Base-by-base conservation (phyloP, 176 grass and related monocot genomes). In the Zizania latifolia region DNA sequence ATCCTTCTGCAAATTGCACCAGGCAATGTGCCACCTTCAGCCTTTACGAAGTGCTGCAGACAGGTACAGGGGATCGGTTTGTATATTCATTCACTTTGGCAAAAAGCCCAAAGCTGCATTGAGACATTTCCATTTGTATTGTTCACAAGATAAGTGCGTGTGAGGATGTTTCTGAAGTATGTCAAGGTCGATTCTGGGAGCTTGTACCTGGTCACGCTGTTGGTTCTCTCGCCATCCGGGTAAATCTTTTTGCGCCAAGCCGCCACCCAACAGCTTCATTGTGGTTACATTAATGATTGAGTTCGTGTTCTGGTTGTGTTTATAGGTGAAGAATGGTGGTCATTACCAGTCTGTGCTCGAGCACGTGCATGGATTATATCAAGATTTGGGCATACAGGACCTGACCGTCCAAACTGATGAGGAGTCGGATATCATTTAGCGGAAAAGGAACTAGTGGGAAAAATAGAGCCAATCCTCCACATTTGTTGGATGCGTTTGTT, bases 1-100 rank as follows among this genome's bases (percentile, higher is more conserved):
- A 72, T 94, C 48, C 90, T 98, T 54, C 71, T 98, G 67, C 95
- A 98, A 83, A 98, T 92, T 35, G 86, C 95, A 63, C 95, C 95
- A 73, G 74, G 81, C 68, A 94, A 87, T 56, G 78, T 98, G 61
- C 84, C 91, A 63, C 86, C 90, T 87, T 90, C 95, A 66, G 91
- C 91, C 13, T 87, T 98, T 34, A 73, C 34, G 48, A 98, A 98
- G 90, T 98, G 86, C 56, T 61, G 59, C 59, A 89, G 95, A 92
- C 91, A 98, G 91, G 95, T 94, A 88, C 58, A 34, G 16, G 19
- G 19, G 48, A 21, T 53, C 2, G 28, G 15, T 44, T 76, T 71
- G 15, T 1, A 64, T 50, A 53, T 33, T 69, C 12, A 61, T 16
- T 82, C 62, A 36, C 33, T 55, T 71, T 53, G 28, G 23, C 28